A percentile compares a stretch with the other conserved stretches of the same genome.
phyloP scores from a whole-genome alignment of 1,139 yeast genomes.

The Debaryomycetaceae sp. region DNA sequence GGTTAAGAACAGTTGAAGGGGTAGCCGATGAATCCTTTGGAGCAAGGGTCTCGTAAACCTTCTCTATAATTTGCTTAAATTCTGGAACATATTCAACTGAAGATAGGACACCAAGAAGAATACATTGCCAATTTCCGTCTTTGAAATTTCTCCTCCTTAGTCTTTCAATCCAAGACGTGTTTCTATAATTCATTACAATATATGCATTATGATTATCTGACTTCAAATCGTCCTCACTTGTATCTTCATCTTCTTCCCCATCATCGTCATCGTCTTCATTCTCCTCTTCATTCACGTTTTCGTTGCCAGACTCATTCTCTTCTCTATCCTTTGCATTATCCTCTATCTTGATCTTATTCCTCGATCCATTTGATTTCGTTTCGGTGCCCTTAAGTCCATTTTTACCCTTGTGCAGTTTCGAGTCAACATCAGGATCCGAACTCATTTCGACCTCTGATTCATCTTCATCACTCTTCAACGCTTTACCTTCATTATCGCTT shows the following conservation, averaged over 20 bases:
- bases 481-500: slow-evolving; percentile 6
- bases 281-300: slow-evolving; percentile 23
- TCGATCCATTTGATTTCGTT: slow-evolving; percentile 1
- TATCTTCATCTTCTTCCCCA: slow-evolving; percentile 10
- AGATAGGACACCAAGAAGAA: slow-evolving; percentile 68
- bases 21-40: slow-evolving; percentile 52
- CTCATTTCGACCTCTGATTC: slow-evolving; percentile 10
- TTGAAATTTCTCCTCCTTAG: slow-evolving; percentile 69
- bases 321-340: slow-evolving; percentile 6
- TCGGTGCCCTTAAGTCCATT: neutral
- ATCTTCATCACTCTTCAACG: slow-evolving; percentile 8
- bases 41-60: slow-evolving; percentile 51
- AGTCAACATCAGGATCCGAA: slow-evolving; percentile 9
- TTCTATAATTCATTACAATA: slow-evolving; percentile 56
- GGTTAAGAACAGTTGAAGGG: slow-evolving; percentile 44
- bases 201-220: slow-evolving; percentile 48
- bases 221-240: slow-evolving; percentile 14
- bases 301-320: slow-evolving; percentile 14
- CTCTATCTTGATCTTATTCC: neutral
- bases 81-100: slow-evolving; percentile 57
- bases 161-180: slow-evolving; percentile 73
- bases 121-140: slow-evolving; percentile 84
- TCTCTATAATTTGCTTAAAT: slow-evolving; percentile 44
- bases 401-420: neutral
- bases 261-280: slow-evolving; percentile 22